Evolutionary conservation across 2,329 filamentous ascomycete genomes (phyloP).

Genomic region (Cytospora schulzeri): DNA sequence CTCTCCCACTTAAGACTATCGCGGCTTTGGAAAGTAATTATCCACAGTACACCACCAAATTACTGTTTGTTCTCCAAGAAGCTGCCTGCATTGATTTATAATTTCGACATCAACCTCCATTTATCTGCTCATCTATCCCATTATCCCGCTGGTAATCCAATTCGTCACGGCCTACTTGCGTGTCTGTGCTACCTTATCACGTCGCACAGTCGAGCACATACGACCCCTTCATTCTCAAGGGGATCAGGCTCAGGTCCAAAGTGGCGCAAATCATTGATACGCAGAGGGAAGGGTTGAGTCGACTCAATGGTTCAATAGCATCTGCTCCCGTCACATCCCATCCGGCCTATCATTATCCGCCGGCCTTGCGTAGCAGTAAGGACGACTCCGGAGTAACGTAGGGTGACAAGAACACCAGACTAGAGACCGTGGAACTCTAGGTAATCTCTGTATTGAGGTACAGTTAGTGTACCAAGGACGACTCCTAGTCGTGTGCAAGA

Average conservation of each 20-base stretch:
- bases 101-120: neutral
- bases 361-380: constrained; percentile 38
- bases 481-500: constrained; percentile 31
- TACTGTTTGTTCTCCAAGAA: neutral
- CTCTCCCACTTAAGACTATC: neutral
- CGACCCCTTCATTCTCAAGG: neutral
- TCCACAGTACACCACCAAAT: neutral
- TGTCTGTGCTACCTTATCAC: neutral
- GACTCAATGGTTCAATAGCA: constrained; percentile 51
- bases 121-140: neutral
- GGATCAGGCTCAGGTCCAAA: constrained; percentile 21
- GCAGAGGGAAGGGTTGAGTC: constrained; percentile 10
- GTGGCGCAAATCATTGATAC: constrained; percentile 29
- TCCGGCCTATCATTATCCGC: constrained; percentile 35
- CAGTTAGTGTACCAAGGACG: too few species aligned
- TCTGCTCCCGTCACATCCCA: constrained; percentile 27
- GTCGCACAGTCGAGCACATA: neutral
- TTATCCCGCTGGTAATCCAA: neutral
- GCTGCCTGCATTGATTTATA: too few species aligned
- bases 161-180: neutral
- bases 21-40: neutral
- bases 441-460: too few species aligned
- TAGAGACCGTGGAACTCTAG: too few species aligned
- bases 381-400: constrained; percentile 45
- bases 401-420: neutral